These are phyloP conservation scores for Acacia acuminata DNA, from an alignment of 306 rosid genomes.

Conservation along the genomic window DNA sequence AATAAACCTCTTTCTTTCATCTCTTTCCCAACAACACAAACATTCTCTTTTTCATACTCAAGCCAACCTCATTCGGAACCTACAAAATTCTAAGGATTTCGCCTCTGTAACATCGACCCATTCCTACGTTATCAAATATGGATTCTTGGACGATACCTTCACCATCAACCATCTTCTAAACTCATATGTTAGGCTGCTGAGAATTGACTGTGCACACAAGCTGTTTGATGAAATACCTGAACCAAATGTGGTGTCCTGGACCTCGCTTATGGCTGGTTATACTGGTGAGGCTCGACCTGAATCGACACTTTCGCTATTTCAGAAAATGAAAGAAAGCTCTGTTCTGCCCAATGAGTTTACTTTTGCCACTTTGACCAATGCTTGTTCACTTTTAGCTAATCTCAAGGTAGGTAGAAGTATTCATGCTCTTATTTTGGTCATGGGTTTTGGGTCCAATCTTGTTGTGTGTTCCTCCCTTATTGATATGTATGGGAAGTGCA, in stretches of 20 bases:
- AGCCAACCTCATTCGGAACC: slow-evolving; percentile 44
- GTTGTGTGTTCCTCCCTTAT: slow-evolving; percentile 72
- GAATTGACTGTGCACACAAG: slow-evolving; percentile 50
- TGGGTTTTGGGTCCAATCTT: slow-evolving; percentile 51
- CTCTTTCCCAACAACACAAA: slow-evolving; percentile 43
- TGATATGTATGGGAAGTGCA: slow-evolving; percentile 87
- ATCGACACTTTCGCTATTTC: slow-evolving; percentile 48
- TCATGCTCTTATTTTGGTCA: slow-evolving; percentile 56
- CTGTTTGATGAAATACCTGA: slow-evolving; percentile 66
- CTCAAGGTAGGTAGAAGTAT: slow-evolving; percentile 48
- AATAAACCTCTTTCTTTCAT: slow-evolving; percentile 33
- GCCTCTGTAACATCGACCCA: slow-evolving; percentile 47
- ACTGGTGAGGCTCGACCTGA: slow-evolving; percentile 42
- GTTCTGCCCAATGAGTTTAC: slow-evolving; percentile 74
- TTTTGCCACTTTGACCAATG: slow-evolving; percentile 62
- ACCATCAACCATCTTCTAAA: slow-evolving; percentile 62
- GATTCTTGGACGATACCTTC: slow-evolving; percentile 51
- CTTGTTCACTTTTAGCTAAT: slow-evolving; percentile 66
- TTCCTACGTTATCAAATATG: slow-evolving; percentile 49
- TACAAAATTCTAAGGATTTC: slow-evolving; percentile 47
- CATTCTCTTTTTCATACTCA: slow-evolving; percentile 38
- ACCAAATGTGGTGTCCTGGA: slow-evolving; percentile 77
- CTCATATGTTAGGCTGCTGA: slow-evolving; percentile 48
- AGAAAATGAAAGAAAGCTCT: slow-evolving; percentile 44
- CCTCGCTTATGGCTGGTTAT: slow-evolving; percentile 77